A percentile compares a stretch with the other conserved stretches of the same genome.
These are phyloP conservation scores for Cyathus striatus DNA, from an alignment of 768 basidiomycete species.

Conservation along the genomic window DNA sequence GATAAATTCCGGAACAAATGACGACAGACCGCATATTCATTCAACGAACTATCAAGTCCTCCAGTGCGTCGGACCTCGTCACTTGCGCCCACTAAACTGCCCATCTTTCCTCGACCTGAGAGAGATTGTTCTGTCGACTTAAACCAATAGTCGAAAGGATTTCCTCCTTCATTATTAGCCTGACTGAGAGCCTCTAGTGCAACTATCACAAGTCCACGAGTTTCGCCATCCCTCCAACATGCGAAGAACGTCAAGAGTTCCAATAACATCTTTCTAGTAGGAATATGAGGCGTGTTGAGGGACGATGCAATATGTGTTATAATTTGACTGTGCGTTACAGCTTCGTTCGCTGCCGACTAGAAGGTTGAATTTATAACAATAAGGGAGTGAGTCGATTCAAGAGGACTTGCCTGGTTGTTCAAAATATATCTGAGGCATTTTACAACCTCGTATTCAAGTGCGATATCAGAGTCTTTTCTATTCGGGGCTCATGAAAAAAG, in stretches of 20 bases:
- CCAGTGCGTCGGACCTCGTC: constrained; percentile 75
- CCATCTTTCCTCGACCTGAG: constrained; percentile 88
- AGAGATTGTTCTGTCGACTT: constrained; percentile 71
- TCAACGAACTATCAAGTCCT: constrained; percentile 62
- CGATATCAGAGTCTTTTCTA: constrained; percentile 60
- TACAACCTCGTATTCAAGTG: constrained; percentile 81
- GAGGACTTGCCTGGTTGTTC: constrained; percentile 45
- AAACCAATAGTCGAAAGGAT: constrained; percentile 87
- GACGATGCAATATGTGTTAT: constrained; percentile 79
- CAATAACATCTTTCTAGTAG: constrained; percentile 70
- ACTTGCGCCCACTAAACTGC: constrained; percentile 91
- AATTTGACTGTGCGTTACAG: constrained; percentile 65
- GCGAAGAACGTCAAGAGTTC: constrained; percentile 77
- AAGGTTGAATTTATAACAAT: constrained; percentile 7
- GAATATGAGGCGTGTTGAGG: constrained; percentile 75
- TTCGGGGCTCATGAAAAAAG: neutral
- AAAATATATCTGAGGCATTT: constrained; percentile 84
- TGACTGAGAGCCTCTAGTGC: constrained; percentile 73
- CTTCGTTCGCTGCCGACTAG: constrained; percentile 67
- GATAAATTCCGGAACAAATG: constrained; percentile 1
- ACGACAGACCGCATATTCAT: constrained; percentile 78
- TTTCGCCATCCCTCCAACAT: constrained; percentile 58
- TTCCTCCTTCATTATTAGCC: constrained; percentile 54
- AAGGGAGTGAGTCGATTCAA: neutral
- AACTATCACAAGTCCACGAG: constrained; percentile 62